Percentiles rank a stretch among this genome's conserved stretches.
Conservation (phyloP, 306 rosid genomes). For the Corylus americana region DNA sequence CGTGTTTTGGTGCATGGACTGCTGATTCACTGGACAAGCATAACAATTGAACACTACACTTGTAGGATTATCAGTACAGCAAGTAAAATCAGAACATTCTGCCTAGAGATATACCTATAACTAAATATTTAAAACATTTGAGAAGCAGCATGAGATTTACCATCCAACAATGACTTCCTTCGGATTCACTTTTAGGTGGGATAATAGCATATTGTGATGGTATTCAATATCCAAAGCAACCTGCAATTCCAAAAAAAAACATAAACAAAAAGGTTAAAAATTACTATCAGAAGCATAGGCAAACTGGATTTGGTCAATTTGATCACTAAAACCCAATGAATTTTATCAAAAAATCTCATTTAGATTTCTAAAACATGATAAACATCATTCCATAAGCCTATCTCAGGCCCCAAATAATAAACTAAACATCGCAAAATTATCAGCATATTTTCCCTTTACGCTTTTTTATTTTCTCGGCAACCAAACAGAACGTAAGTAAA, state of each 20-base stretch:
- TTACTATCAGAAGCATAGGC: no score
- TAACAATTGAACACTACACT: neutral
- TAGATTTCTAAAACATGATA: neutral
- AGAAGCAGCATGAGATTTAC: conserved; percentile 37
- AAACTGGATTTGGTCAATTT: neutral
- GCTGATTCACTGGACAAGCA: neutral
- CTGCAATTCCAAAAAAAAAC: conserved; percentile 32
- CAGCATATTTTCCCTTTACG: neutral
- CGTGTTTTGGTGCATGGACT: neutral
- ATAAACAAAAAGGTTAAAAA: neutral
- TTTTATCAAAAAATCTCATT: no score
- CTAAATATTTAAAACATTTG: neutral
- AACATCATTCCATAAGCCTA: neutral
- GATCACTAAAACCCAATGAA: neutral
- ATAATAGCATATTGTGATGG: conserved; percentile 81
- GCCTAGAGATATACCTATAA: neutral
- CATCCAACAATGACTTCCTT: conserved; percentile 96
- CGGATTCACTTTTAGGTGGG: conserved; percentile 94
- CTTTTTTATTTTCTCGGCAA: neutral
- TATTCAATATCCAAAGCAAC: conserved; percentile 96
- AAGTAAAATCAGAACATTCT: neutral
- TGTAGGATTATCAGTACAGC: neutral
- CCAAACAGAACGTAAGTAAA: neutral
- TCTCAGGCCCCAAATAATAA: neutral
- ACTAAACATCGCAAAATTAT: neutral